A percentile compares a stretch with the other conserved stretches of the same genome.
These are phyloP conservation scores for Pseudozyma tsukubaensis DNA, from an alignment of 1,284 basidiomycete genomes.

Conservation along the genomic window DNA sequence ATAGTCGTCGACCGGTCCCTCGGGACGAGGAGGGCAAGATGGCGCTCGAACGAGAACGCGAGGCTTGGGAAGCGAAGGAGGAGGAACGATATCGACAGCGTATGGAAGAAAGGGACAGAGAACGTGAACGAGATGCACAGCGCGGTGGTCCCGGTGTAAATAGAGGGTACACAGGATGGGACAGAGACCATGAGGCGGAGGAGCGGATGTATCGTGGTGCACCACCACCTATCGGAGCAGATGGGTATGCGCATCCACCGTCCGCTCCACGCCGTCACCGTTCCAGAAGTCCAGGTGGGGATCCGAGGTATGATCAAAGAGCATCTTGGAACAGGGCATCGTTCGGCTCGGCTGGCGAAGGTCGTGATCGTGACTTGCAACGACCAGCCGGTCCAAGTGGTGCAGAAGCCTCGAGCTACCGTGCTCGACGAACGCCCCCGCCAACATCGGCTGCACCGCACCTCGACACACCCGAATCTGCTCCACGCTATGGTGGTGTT, in stretches of 20 bases:
- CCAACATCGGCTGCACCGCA: constrained; percentile 11
- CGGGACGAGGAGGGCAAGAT: constrained; percentile 32
- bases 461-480: constrained; percentile 11
- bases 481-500: constrained; percentile 3
- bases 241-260: constrained; percentile 18
- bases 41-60: constrained; percentile 33
- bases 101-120: constrained; percentile 34
- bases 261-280: constrained; percentile 10
- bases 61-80: constrained; percentile 43
- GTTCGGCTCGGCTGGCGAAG: constrained; percentile 19
- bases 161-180: constrained; percentile 12
- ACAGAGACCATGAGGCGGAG: constrained; percentile 6
- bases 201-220: constrained; percentile 10
- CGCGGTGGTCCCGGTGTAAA: constrained; percentile 3
- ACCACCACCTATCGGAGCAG: neutral
- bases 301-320: constrained; percentile 20
- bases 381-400: constrained; percentile 4
- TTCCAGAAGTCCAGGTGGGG: constrained; percentile 29
- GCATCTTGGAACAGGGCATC: constrained; percentile 16
- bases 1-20: constrained; percentile 34
- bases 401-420: constrained; percentile 9
- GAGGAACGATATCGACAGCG: constrained; percentile 33
- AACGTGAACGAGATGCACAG: constrained; percentile 19
- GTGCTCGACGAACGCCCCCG: constrained; percentile 9
- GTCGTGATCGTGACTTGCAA: constrained; percentile 19